Base-by-base conservation (phyloP, 176 grass and related monocot genomes). In the Oryza nivara region DNA sequence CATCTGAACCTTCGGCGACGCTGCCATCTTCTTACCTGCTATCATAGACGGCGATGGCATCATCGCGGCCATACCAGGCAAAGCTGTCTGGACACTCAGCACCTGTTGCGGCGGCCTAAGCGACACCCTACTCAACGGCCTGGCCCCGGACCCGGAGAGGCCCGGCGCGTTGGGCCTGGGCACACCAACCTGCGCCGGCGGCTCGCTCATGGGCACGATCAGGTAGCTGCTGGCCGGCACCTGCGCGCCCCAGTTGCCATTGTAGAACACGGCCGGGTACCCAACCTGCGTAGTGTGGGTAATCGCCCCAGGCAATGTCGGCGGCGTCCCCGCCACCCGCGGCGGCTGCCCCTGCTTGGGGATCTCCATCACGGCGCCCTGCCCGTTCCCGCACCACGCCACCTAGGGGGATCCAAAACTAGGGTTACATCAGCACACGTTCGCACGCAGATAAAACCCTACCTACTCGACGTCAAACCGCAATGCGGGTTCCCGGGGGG, bases 1-100 rank as follows among this genome's bases (percentile, higher is more conserved):
- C 75, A 64, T 75, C 71, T 94, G 87, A 86, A 80, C 44, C 69
- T 89, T 92, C 0, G 73, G 8, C 3, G 65, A 78, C 65, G 65
- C 28, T 4, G 28, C 11, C 80, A 30, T n/a, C 45, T 90, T 75
- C 68, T 85, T 94, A 19, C 75, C 82, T 41, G 0, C 9, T 1
- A 38, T 38, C 7, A 25, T 54, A 19, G 87, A 77, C 7, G 81
- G 44, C 26, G 73, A 84, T 28, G 71, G 32, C 17, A 77, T 72
- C 14, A 66, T 68, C 6, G 16, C 11, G 30, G 15, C 34, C 12
- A 77, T 65, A 38, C 28, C 40, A 15, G 79, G 52, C 45, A 63
- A 52, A 7, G 83, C 63, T 1, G 82, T 78, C 11, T 76, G 80
- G 15, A 81, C 74, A 60, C 66, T 74, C 41, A 88, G 16, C 28